phyloP scores from a whole-genome alignment of 352 stramenopile genomes.

The Globisporangium paroecandrum region DNA sequence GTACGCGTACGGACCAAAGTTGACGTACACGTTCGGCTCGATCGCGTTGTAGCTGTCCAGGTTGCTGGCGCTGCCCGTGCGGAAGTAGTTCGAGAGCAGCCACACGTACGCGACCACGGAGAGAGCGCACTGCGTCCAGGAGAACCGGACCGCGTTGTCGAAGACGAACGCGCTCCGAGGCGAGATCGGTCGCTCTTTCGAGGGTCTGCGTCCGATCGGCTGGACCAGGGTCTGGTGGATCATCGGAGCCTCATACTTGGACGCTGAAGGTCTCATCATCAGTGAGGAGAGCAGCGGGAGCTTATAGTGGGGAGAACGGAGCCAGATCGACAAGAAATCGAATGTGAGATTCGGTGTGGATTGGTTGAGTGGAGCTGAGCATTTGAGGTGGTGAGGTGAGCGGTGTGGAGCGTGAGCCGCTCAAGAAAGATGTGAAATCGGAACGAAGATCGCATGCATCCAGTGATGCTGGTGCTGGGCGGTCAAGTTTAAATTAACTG shows the following conservation, averaged over 20 bases:
- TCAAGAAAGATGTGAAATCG: not conserved
- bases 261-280: not conserved
- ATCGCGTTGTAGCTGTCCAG: not conserved
- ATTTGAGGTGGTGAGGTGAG: not conserved
- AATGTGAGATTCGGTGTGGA: not conserved
- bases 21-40: constrained; percentile 12
- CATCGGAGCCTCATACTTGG: not conserved
- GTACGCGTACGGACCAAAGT: constrained; percentile 16
- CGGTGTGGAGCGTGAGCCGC: not conserved
- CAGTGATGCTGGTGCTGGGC: not conserved
- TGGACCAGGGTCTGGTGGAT: not conserved
- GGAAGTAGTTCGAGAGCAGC: constrained; percentile 6
- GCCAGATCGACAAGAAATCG: not conserved
- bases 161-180: not conserved
- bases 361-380: not conserved
- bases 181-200: not conserved
- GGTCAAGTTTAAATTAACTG: not conserved
- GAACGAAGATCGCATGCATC: not conserved
- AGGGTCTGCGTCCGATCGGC: not conserved
- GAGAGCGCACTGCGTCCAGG: not conserved
- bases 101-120: not conserved
- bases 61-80: constrained; percentile 4
- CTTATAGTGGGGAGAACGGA: not conserved
- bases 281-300: not conserved
- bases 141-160: not conserved